Base-by-base conservation (phyloP, 2,329 filamentous ascomycete genomes). In the Ceratocystis destructans region DNA sequence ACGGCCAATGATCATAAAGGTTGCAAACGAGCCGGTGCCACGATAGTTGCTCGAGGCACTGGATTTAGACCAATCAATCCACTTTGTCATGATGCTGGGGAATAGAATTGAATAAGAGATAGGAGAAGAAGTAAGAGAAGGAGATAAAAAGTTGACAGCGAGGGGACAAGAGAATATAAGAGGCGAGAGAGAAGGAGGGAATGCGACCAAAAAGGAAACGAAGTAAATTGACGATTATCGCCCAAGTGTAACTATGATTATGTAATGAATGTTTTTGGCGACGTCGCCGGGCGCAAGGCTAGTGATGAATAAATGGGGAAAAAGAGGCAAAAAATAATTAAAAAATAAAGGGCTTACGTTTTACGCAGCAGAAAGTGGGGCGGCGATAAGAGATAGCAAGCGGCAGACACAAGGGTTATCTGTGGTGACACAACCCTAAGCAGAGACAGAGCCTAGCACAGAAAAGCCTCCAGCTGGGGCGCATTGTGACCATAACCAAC, bases 1-100 rank as follows among this genome's bases (percentile, higher is more conserved):
- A 96, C 93, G 91, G 70, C 90, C 92, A 71, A 97, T 87, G 74
- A 99, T 96, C 77, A 99, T 87, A 75, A 96, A 96, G 61, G 94
- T 96, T 76, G 92, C 91, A 75, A 99, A 99, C 62, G 90, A 90
- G 72, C 79, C 79, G 62, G 83, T 80, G 67, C 84, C 83, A 70
- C 78, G 78, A 72, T 84, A 84, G 76, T 82, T 76, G 72, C 77
- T 78, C 68, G 82, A 84, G 74, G 76, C 78, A 68, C 81, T 82
- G 70, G 77, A 83, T 77, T 84, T 84, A 70, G 77, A 77, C 77
- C 78, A 81, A 72, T 83, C 81, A 70, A 83, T 76, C 70, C 75
- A 76, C 70, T 67, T 62, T n/a, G 67, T 33, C 69, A 70, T 70
- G 31, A 50, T 66, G 50, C 17, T 20, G 28, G 50, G 65, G 31